phyloP scores from a whole-genome alignment of 2,329 filamentous ascomycete genomes.

The Hypoxylon sp. region DNA sequence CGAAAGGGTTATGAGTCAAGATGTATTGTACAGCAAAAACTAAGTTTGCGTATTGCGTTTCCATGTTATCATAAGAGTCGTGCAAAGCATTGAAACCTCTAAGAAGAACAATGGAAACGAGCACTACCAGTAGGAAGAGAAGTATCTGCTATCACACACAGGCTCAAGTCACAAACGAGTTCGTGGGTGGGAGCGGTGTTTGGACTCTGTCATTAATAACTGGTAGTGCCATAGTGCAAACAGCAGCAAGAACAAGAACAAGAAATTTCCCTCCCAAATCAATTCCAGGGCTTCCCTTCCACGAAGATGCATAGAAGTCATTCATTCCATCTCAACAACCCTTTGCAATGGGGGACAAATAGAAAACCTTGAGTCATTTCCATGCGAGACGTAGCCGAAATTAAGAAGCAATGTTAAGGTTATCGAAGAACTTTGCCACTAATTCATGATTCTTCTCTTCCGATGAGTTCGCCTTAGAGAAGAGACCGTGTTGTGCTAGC shows the following conservation, averaged over 20 bases:
- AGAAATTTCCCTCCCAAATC: conserved; percentile 17
- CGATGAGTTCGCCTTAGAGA: not conserved
- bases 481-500: not conserved
- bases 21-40: no score
- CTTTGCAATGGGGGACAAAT: conserved; percentile 8
- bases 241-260: not conserved
- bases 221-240: conserved; percentile 11
- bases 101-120: not conserved
- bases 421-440: not conserved
- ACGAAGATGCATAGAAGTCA: conserved; percentile 16
- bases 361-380: conserved; percentile 9
- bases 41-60: no score
- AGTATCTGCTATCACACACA: not conserved
- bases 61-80: no score
- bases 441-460: not conserved
- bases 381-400: conserved; percentile 6
- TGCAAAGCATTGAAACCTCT: not conserved
- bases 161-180: conserved; percentile 1
- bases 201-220: conserved; percentile 2
- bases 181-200: not conserved
- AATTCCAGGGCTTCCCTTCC: conserved; percentile 5
- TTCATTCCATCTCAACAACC: conserved; percentile 7
- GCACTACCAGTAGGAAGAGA: not conserved
- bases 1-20: no score
- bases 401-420: conserved; percentile 9